Base-by-base conservation (phyloP, 1,284 basidiomycete genomes). In the Porodaedalea pini region DNA sequence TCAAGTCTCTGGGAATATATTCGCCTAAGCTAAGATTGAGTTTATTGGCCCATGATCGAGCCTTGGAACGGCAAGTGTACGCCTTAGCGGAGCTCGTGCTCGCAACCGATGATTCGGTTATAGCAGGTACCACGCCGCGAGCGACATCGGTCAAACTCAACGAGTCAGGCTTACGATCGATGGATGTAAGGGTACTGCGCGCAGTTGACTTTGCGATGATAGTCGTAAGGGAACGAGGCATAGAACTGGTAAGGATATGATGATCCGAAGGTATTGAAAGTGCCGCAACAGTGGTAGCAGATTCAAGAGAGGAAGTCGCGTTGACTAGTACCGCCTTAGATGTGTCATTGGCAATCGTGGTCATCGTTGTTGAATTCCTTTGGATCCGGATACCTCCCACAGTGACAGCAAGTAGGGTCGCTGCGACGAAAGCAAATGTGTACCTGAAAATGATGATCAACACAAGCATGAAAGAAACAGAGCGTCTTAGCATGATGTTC, bases 341-440 rank as follows among this genome's bases (percentile, higher is more conserved):
- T 5, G 45, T 40, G n/a, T 25, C 47, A 25, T 32, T 36, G 13
- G 39, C 47, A 43, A 27, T 17, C 19, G 37, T 27, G 21, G 40
- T 23, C n/a, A 6, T 25, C 32, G 19, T 13, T 23, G 21, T 10
- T n/a, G 41, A 37, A 31, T 31, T 47, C 25, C 54, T 36, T 17
- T 17, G 11, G 15, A 47, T 21, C 25, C 37, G 49, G 23, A 57
- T 17, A n/a, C 52, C 48, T 10, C 57, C 57, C 8, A 51, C 17
- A 34, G 57, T 44, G 6, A 59, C 27, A 31, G 57, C 57, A 15
- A 59, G 13, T 19, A 55, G 25, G 3, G 57, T 45, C 15, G 53
- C 48, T 41, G 53, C 53, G 21, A 59, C 32, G 23, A 59, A 51
- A 27, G 53, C 53, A 27, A 59, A 23, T 43, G 53, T 59, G 32